Conservation (phyloP, 768 basidiomycete genomes). For the Mycena metata region DNA sequence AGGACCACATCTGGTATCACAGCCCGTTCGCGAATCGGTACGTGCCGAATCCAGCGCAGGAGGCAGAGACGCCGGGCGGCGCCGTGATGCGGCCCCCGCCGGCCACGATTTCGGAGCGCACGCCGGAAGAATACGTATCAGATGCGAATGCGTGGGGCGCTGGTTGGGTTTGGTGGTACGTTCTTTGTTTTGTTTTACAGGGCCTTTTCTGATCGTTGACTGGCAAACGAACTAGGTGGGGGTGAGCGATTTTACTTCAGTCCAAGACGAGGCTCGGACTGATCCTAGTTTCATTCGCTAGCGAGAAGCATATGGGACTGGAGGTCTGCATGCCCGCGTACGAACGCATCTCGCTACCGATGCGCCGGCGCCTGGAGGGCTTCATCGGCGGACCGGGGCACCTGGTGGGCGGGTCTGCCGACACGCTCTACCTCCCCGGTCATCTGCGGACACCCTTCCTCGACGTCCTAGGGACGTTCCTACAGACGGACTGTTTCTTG, state of each 20-base stretch:
- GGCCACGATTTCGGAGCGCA: constrained; percentile 47
- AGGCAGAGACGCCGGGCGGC: constrained; percentile 31
- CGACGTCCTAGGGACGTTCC: constrained; percentile 57
- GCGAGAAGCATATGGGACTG: constrained; percentile 61
- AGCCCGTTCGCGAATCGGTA: constrained; percentile 58
- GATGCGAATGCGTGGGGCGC: constrained; percentile 59
- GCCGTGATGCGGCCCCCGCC: constrained; percentile 52
- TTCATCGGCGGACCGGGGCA: constrained; percentile 51
- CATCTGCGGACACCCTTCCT: constrained; percentile 55
- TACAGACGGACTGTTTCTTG: constrained; percentile 63
- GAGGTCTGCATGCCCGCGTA: constrained; percentile 60
- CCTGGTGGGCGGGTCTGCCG: constrained; percentile 62
- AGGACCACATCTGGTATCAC: constrained; percentile 63
- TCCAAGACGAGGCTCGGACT: constrained; percentile 35
- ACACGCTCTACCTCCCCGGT: constrained; percentile 64
- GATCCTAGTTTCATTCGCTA: constrained; percentile 26
- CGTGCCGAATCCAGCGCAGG: constrained; percentile 54
- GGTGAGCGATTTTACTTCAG: constrained; percentile 32
- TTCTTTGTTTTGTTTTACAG: background rate
- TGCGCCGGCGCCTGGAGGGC: constrained; percentile 55
- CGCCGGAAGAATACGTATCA: constrained; percentile 55
- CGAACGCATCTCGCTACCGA: constrained; percentile 47
- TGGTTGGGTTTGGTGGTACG: constrained; percentile 60
- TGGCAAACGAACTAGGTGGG: constrained; percentile 51
- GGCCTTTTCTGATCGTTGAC: constrained; percentile 10